phyloP scores from a whole-genome alignment of 2,329 filamentous ascomycete genomes.

The Dendryphion nanum region DNA sequence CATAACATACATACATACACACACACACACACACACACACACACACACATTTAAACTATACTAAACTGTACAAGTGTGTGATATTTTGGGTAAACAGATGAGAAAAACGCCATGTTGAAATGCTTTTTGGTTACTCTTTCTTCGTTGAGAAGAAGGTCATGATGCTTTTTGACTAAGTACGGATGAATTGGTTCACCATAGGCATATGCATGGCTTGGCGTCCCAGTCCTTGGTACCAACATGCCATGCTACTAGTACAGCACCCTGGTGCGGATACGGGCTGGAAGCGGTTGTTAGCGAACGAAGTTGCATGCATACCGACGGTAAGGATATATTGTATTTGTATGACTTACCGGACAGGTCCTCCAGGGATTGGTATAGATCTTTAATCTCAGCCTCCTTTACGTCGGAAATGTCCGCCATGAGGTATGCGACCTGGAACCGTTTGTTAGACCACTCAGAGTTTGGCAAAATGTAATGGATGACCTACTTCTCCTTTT shows the following conservation, averaged over 20 bases:
- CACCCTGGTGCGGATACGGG: constrained; percentile 48
- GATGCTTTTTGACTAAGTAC: no score
- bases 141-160: background rate
- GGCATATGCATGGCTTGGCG: no score
- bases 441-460: no score
- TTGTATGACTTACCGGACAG: constrained; percentile 66
- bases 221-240: no score
- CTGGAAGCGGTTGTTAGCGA: constrained; percentile 16
- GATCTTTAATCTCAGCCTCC: constrained; percentile 75
- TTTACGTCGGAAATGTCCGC: constrained; percentile 91
- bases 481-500: constrained; percentile 71
- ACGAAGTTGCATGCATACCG: no score
- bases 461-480: background rate
- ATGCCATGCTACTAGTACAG: constrained; percentile 38
- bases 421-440: constrained; percentile 92
- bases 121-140: constrained; percentile 19
- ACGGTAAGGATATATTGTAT: background rate
- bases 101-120: constrained; percentile 43
- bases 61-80: no score
- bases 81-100: no score
- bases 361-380: constrained; percentile 78
- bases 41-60: no score
- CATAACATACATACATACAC: no score
- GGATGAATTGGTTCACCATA: no score
- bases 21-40: no score